Evolutionary conservation across 1,139 yeast species (phyloP).

Genomic region (Debaryomyces udenii): DNA sequence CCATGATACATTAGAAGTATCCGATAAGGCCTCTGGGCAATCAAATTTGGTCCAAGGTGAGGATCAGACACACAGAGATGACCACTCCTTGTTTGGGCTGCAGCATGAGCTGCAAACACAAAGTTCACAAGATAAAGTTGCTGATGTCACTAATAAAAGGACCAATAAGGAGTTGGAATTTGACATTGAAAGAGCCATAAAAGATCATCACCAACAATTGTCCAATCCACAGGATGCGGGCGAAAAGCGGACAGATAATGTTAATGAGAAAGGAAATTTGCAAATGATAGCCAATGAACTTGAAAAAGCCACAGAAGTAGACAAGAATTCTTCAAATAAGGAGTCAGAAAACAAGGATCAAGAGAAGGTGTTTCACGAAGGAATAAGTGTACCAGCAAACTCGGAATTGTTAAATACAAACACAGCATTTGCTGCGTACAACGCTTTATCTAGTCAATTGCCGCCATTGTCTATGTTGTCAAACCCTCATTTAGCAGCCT

Average conservation of each 20-base stretch:
- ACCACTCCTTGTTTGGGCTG: background rate
- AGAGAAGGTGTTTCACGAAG: conserved; percentile 3
- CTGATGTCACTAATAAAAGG: conserved; percentile 3
- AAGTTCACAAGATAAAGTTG: conserved; percentile 3
- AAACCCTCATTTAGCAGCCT: conserved; percentile 58
- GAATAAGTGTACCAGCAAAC: conserved; percentile 36
- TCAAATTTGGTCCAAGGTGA: background rate
- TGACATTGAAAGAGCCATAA: conserved; percentile 18
- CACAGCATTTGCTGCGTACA: conserved; percentile 47
- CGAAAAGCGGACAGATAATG: background rate
- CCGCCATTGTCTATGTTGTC: conserved; percentile 45
- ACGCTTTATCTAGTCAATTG: conserved; percentile 42
- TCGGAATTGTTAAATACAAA: conserved; percentile 48
- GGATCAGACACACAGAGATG: background rate
- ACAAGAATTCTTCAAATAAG: conserved; percentile 12
- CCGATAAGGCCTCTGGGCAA: background rate
- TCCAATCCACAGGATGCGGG: conserved; percentile 10
- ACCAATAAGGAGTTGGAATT: conserved; percentile 15
- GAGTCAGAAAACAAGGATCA: conserved; percentile 2
- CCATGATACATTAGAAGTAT: background rate
- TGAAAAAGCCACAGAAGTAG: conserved; percentile 21
- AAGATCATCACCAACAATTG: conserved; percentile 15
- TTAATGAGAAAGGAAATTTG: conserved; percentile 20
- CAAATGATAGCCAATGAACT: conserved; percentile 23
- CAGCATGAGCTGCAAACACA: conserved; percentile 1